A percentile compares a stretch with the other conserved stretches of the same genome.
phyloP scores from a whole-genome alignment of 345 rosid species.

The Bruguiera gymnorhiza region DNA sequence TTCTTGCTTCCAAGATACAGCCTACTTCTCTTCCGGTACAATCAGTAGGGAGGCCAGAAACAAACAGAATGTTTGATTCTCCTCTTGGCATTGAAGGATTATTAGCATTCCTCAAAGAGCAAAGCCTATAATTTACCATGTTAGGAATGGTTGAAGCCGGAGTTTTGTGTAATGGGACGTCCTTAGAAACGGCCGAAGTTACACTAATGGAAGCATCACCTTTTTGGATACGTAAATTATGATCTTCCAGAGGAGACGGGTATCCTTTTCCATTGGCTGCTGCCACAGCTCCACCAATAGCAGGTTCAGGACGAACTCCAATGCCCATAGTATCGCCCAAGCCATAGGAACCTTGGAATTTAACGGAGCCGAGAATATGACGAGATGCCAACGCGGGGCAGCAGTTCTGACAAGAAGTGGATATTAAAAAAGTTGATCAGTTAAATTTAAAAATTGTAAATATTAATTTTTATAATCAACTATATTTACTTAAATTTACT shows the following conservation, averaged over 20 bases:
- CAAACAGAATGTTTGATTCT: constrained; percentile 50
- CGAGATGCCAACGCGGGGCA: constrained; percentile 14
- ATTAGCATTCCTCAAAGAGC: constrained; percentile 29
- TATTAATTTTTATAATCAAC: too few species aligned
- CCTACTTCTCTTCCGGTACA: constrained; percentile 72
- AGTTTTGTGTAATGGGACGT: constrained; percentile 9
- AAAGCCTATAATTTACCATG: constrained; percentile 25
- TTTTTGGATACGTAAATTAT: constrained; percentile 20
- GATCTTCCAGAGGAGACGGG: constrained; percentile 29
- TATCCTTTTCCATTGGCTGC: constrained; percentile 30
- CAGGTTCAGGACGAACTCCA: constrained; percentile 27
- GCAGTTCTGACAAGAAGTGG: constrained; percentile 31
- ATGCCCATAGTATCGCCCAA: constrained; percentile 20
- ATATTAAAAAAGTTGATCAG: constrained; percentile 23
- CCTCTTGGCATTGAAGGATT: constrained; percentile 12
- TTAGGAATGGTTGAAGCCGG: constrained; percentile 24
- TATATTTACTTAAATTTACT: too few species aligned
- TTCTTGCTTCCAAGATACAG: constrained; percentile 22
- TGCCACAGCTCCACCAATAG: constrained; percentile 24
- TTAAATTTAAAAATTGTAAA: too few species aligned
- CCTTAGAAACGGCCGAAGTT: neutral
- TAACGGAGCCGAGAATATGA: constrained; percentile 15
- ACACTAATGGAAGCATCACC: constrained; percentile 17
- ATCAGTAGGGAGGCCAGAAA: constrained; percentile 58
- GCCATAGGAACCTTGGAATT: constrained; percentile 22